phyloP scores from a whole-genome alignment of 371 early-diverging fungal genomes.

The Coemansia linderi region DNA sequence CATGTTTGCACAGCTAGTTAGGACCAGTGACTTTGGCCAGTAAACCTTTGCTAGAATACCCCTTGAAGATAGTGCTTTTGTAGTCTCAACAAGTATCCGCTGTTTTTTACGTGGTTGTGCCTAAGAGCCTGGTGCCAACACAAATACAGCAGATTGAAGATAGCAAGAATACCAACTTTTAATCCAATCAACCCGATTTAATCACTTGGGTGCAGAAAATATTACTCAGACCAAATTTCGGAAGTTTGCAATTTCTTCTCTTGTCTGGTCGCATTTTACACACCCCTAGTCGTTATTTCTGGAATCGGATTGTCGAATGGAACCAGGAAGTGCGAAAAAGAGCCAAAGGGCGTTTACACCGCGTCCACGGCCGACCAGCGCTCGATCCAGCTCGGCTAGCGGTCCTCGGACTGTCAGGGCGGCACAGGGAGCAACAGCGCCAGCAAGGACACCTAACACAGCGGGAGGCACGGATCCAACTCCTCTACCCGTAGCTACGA shows the following conservation, averaged over 20 bases:
- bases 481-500: slow-evolving; percentile 5
- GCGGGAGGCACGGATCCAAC: background rate
- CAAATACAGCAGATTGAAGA: too few relatives aligned
- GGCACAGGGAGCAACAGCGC: background rate
- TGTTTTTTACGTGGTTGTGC: background rate
- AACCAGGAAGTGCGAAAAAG: background rate
- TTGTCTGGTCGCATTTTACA: background rate
- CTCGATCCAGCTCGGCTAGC: slow-evolving; percentile 4
- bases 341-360: slow-evolving; percentile 9
- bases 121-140: background rate
- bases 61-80: background rate
- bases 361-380: slow-evolving; percentile 6
- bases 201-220: background rate
- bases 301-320: slow-evolving; percentile 6
- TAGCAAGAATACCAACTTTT: background rate
- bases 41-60: background rate
- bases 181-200: background rate
- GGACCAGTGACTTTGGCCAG: slow-evolving; percentile 26
- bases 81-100: too few relatives aligned
- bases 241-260: background rate
- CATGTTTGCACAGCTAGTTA: slow-evolving; percentile 43
- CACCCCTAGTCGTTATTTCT: background rate
- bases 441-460: background rate
- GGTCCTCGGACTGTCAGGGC: background rate
- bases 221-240: background rate